Evolutionary conservation across 345 rosid species (phyloP).

Genomic region (Arabis alpina): DNA sequence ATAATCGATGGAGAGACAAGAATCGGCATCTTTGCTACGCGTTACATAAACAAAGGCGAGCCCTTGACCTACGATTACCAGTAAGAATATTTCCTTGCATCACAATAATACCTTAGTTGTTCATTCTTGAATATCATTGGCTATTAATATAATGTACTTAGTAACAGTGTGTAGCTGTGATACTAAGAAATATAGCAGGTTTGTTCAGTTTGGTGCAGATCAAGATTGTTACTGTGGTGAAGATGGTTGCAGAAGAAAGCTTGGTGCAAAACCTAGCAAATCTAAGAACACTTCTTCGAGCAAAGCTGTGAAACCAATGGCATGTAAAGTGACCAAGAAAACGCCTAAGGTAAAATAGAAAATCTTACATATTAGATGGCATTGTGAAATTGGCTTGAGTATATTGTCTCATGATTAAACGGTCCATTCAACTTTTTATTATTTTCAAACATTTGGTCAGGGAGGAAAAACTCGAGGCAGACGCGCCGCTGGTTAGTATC

Average conservation of each 20-base stretch:
- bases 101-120: background rate
- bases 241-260: slow-evolving; percentile 66
- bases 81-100: slow-evolving; percentile 55
- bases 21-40: slow-evolving; percentile 85
- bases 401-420: background rate
- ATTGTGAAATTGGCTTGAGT: background rate
- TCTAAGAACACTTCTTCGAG: slow-evolving; percentile 60
- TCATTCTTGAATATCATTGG: background rate
- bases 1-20: slow-evolving; percentile 97
- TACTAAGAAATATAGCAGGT: slow-evolving; percentile 77
- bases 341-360: too few relatives aligned
- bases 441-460: slow-evolving; percentile 44
- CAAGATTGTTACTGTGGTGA: slow-evolving; percentile 95
- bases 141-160: background rate
- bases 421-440: slow-evolving; percentile 21
- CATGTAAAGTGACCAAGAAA: too few relatives aligned
- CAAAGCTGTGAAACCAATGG: slow-evolving; percentile 53
- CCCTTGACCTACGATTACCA: slow-evolving; percentile 93
- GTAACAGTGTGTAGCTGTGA: slow-evolving; percentile 1
- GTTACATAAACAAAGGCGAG: slow-evolving; percentile 82
- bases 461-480: slow-evolving; percentile 57
- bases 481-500: slow-evolving; percentile 50
- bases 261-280: slow-evolving; percentile 78
- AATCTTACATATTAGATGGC: slow-evolving; percentile 34
- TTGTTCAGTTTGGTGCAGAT: slow-evolving; percentile 99